These are phyloP conservation scores for Coffea eugenioides DNA, from an alignment of 257 asterid species.

Conservation along the genomic window DNA sequence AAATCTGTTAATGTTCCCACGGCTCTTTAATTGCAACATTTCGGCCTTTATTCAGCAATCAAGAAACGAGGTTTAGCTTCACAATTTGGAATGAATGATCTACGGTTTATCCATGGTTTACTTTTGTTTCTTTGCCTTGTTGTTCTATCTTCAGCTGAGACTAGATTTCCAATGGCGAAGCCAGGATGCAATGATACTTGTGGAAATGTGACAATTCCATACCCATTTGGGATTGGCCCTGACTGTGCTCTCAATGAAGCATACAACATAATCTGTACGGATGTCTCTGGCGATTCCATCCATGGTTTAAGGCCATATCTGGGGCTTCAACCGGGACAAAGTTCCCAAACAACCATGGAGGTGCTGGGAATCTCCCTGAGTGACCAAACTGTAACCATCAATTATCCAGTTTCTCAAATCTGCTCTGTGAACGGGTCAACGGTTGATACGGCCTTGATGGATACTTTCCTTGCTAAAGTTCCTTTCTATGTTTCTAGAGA, in stretches of 20 bases:
- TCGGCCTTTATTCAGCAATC: too few relatives aligned
- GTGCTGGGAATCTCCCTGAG: conserved; percentile 7
- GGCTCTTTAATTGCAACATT: too few relatives aligned
- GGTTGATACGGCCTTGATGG: too few relatives aligned
- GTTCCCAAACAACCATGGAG: neutral
- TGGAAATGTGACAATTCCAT: conserved; percentile 14
- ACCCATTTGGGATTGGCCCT: conserved; percentile 29
- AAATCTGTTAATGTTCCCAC: too few relatives aligned
- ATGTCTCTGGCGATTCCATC: too few relatives aligned
- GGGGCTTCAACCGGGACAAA: neutral
- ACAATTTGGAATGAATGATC: neutral
- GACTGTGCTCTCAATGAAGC: conserved; percentile 20
- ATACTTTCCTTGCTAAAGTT: conserved; percentile 6
- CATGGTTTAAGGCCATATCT: conserved; percentile 9
- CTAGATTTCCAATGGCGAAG: conserved; percentile 2
- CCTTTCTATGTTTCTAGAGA: conserved; percentile 15
- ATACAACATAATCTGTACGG: conserved; percentile 8
- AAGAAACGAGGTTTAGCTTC: neutral
- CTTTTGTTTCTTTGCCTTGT: neutral
- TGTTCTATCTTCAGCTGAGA: neutral
- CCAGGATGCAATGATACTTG: conserved; percentile 9
- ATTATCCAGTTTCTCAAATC: neutral
- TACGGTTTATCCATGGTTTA: neutral
- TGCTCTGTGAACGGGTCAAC: neutral
- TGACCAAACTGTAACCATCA: conserved; percentile 16